These are phyloP conservation scores for Iberis pinnata DNA, from an alignment of 345 rosid genomes.

Conservation along the genomic window DNA sequence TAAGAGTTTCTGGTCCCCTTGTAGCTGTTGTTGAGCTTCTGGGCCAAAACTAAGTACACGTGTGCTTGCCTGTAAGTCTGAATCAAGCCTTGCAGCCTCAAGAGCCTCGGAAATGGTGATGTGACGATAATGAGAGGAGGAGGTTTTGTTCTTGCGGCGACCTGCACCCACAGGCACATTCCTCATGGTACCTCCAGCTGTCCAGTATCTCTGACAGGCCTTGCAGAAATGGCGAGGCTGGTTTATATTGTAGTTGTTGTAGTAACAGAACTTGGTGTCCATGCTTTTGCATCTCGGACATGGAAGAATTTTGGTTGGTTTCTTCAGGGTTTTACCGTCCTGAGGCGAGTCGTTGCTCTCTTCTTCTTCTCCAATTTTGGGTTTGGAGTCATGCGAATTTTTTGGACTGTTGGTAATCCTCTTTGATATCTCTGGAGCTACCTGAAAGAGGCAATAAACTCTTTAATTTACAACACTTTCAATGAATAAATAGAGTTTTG, in stretches of 20 bases:
- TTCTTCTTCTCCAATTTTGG: constrained; percentile 33
- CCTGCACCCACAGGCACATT: constrained; percentile 89
- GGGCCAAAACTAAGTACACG: constrained; percentile 58
- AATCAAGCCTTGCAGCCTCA: constrained; percentile 51
- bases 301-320: constrained; percentile 80
- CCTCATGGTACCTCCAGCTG: constrained; percentile 93
- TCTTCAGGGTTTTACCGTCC: constrained; percentile 53
- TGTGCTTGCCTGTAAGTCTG: constrained; percentile 43
- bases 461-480: neutral
- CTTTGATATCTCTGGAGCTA: constrained; percentile 10
- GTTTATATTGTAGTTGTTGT: constrained; percentile 84
- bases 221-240: constrained; percentile 95
- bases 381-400: constrained; percentile 18
- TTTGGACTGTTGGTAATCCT: neutral
- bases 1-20: constrained; percentile 36
- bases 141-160: constrained; percentile 78
- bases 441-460: constrained; percentile 12
- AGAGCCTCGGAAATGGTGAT: constrained; percentile 71
- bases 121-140: constrained; percentile 53
- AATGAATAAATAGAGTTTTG: too few relatives aligned
- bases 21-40: constrained; percentile 41
- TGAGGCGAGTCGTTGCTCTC: constrained; percentile 36
- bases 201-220: constrained; percentile 94
- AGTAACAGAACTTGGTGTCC: constrained; percentile 91
- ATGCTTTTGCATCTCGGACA: constrained; percentile 88